Evolutionary conservation across 2,329 filamentous ascomycete species (phyloP).

Genomic region (Penicillium brasilianum): DNA sequence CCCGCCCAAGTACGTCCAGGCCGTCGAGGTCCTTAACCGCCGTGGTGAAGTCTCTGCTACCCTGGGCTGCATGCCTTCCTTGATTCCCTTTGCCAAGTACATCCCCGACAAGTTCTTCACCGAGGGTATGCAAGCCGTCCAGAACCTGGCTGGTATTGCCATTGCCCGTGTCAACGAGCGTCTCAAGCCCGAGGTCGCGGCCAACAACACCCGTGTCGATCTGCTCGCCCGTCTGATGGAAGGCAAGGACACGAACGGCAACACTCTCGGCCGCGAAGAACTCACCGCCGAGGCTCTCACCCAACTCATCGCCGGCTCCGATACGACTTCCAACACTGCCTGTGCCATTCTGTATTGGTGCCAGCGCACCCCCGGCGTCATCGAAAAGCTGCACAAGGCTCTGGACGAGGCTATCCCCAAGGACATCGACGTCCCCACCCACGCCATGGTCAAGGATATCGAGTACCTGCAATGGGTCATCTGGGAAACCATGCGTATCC

Average conservation of each 20-base stretch:
- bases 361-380: conserved; percentile 69
- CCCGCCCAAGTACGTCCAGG: conserved; percentile 71
- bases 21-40: conserved; percentile 86
- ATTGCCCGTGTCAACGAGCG: conserved; percentile 78
- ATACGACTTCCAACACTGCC: conserved; percentile 72
- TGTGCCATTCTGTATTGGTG: conserved; percentile 84
- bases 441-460: conserved; percentile 73
- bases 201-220: conserved; percentile 71
- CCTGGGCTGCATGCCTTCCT: conserved; percentile 71
- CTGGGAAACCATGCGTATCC: conserved; percentile 82
- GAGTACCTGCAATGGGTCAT: conserved; percentile 68
- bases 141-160: conserved; percentile 85
- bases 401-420: conserved; percentile 72
- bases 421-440: conserved; percentile 68
- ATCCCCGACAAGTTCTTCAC: conserved; percentile 82
- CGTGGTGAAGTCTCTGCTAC: conserved; percentile 84
- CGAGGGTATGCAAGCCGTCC: conserved; percentile 73
- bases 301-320: conserved; percentile 77
- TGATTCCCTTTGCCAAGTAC: conserved; percentile 81
- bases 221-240: conserved; percentile 84
- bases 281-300: conserved; percentile 88
- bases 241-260: conserved; percentile 78
- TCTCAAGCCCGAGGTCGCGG: conserved; percentile 67
- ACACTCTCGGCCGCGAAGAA: conserved; percentile 76
- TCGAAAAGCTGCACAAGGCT: conserved; percentile 74